Evolutionary conservation across 2,329 filamentous ascomycete species (phyloP).

Genomic region (Colletotrichum sp.): DNA sequence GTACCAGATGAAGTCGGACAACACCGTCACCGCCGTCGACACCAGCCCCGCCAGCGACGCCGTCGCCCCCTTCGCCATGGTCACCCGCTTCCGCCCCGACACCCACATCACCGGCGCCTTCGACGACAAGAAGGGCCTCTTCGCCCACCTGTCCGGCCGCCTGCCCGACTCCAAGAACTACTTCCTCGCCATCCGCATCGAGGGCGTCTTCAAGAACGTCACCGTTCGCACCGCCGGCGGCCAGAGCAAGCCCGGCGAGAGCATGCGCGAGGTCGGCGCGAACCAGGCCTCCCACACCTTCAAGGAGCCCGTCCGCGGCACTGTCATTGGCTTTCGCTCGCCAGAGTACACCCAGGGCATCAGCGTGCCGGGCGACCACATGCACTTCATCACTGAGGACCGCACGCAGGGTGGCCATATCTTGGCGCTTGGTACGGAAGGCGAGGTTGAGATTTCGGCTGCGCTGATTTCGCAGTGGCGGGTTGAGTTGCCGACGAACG

Average conservation of each 20-base stretch:
- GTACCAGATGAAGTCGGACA: constrained; percentile 41
- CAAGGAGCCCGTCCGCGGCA: constrained; percentile 26
- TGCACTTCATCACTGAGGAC: constrained; percentile 39
- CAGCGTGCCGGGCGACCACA: constrained; percentile 37
- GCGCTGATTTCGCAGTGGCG: constrained; percentile 33
- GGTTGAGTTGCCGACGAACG: constrained; percentile 35
- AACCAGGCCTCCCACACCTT: constrained; percentile 34
- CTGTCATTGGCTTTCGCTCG: constrained; percentile 35
- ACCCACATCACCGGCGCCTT: constrained; percentile 21
- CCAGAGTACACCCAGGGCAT: constrained; percentile 36
- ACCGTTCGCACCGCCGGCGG: constrained; percentile 36
- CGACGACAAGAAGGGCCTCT: constrained; percentile 31
- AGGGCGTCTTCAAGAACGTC: constrained; percentile 31
- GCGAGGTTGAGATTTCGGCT: constrained; percentile 32
- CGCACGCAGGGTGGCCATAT: constrained; percentile 34
- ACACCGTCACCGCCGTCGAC: constrained; percentile 28
- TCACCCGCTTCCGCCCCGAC: constrained; percentile 35
- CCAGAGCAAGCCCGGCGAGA: constrained; percentile 30
- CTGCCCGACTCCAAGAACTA: constrained; percentile 32
- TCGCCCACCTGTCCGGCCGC: constrained; percentile 22
- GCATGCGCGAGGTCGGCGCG: constrained; percentile 30
- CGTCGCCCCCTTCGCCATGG: constrained; percentile 37
- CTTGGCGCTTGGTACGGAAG: constrained; percentile 33
- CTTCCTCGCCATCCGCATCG: constrained; percentile 33
- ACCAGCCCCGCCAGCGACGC: constrained; percentile 20